These are phyloP conservation scores for Thalassiosira tumida DNA, from an alignment of 352 stramenopile species.

Conservation along the genomic window DNA sequence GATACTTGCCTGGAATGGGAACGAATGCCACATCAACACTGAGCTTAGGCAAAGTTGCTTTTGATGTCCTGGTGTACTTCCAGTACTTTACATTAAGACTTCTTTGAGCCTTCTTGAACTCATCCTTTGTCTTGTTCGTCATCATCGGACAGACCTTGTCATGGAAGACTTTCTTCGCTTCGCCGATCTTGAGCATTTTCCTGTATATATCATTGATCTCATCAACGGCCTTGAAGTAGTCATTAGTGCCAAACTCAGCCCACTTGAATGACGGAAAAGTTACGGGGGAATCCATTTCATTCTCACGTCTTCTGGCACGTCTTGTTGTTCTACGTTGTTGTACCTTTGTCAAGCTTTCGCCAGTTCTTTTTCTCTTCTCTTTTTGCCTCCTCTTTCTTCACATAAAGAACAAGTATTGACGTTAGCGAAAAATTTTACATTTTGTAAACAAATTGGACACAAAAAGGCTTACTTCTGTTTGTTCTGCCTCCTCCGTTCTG, in stretches of 20 bases:
- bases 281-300: neutral
- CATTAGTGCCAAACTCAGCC: neutral
- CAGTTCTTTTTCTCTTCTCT: neutral
- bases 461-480: no score
- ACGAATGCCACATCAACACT: neutral
- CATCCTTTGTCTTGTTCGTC: neutral
- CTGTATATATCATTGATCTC: slow-evolving; percentile 13
- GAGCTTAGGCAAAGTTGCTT: neutral
- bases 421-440: no score
- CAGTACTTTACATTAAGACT: slow-evolving; percentile 6
- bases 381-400: no score
- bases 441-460: no score
- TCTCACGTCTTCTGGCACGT: neutral
- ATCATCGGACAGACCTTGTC: neutral
- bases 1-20: slow-evolving; percentile 25
- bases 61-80: neutral
- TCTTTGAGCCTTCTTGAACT: neutral
- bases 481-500: no score
- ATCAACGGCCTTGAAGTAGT: slow-evolving; percentile 10
- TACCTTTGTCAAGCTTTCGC: neutral
- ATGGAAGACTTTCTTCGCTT: neutral
- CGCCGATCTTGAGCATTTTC: slow-evolving; percentile 23
- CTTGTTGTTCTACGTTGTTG: neutral
- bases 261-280: neutral
- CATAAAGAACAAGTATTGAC: no score